Conservation (phyloP, 2,329 filamentous ascomycete genomes). For the Exophiala viscosa region DNA sequence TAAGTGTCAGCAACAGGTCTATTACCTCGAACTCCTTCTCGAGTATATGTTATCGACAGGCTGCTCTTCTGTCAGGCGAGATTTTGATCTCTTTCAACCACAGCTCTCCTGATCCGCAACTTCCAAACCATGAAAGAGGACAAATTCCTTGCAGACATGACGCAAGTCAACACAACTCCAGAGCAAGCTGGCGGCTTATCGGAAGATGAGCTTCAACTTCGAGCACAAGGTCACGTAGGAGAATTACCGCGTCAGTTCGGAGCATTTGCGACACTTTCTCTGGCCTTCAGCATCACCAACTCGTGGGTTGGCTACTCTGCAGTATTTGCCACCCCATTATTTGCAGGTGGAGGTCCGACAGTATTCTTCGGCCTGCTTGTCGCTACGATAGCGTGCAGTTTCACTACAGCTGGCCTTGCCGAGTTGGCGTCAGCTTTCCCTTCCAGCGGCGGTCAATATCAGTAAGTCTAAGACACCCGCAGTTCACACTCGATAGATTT, state of each 20-base stretch:
- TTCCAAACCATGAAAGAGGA: too few species aligned
- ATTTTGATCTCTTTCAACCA: too few species aligned
- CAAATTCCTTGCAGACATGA: too few species aligned
- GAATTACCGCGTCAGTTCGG: slow-evolving; percentile 27
- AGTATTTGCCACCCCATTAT: slow-evolving; percentile 25
- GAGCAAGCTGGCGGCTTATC: not conserved
- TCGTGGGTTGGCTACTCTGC: slow-evolving; percentile 34
- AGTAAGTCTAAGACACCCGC: too few species aligned
- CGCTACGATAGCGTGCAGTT: slow-evolving; percentile 25
- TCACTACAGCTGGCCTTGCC: slow-evolving; percentile 29
- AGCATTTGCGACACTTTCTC: slow-evolving; percentile 27
- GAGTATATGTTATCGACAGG: too few species aligned
- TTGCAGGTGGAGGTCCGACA: slow-evolving; percentile 28
- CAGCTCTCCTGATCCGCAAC: too few species aligned
- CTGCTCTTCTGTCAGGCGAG: too few species aligned
- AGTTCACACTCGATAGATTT: too few species aligned
- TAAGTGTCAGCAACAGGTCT: too few species aligned
- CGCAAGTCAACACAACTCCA: too few species aligned
- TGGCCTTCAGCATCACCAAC: slow-evolving; percentile 34
- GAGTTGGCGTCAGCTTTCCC: slow-evolving; percentile 31
- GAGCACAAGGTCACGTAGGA: slow-evolving; percentile 18
- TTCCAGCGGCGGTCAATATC: slow-evolving; percentile 31
- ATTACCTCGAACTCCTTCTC: too few species aligned
- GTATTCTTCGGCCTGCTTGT: slow-evolving; percentile 29
- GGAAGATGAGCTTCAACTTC: slow-evolving; percentile 10